Evolutionary conservation across 768 basidiomycete genomes (phyloP).

Genomic region (Tricholoma bakamatsutake): DNA sequence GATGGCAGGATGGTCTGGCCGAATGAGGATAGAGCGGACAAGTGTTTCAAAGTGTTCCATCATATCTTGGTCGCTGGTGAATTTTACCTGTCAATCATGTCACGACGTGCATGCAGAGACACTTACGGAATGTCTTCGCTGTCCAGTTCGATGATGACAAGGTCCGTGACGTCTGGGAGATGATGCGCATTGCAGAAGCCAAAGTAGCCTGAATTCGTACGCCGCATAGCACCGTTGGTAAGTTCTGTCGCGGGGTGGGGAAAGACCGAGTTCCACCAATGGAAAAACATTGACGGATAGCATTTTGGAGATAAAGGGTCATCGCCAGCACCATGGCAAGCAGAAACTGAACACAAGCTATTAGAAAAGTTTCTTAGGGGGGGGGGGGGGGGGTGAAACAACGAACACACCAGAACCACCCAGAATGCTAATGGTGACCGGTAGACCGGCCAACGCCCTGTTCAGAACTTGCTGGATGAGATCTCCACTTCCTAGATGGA

Average conservation of each 20-base stretch:
- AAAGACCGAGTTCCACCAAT: conserved; percentile 98
- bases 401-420: conserved; percentile 72
- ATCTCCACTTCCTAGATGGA: conserved; percentile 77
- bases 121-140: conserved; percentile 83
- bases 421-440: conserved; percentile 84
- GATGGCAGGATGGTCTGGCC: conserved; percentile 89
- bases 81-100: not conserved
- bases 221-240: conserved; percentile 94
- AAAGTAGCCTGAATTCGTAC: conserved; percentile 91
- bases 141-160: conserved; percentile 94
- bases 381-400: too few species aligned
- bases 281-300: conserved; percentile 93
- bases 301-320: conserved; percentile 79
- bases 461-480: conserved; percentile 79
- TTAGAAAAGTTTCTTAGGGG: not conserved
- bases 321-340: conserved; percentile 91
- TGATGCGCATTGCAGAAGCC: conserved; percentile 92
- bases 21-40: conserved; percentile 83
- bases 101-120: not conserved
- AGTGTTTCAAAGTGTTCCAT: conserved; percentile 89
- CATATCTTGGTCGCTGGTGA: conserved; percentile 54
- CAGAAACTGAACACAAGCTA: conserved; percentile 55
- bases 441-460: conserved; percentile 77
- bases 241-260: conserved; percentile 97
- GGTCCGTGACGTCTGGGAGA: conserved; percentile 88